Base-by-base conservation (phyloP, 169 alveolate species). In the Plasmodium knowlesi region DNA sequence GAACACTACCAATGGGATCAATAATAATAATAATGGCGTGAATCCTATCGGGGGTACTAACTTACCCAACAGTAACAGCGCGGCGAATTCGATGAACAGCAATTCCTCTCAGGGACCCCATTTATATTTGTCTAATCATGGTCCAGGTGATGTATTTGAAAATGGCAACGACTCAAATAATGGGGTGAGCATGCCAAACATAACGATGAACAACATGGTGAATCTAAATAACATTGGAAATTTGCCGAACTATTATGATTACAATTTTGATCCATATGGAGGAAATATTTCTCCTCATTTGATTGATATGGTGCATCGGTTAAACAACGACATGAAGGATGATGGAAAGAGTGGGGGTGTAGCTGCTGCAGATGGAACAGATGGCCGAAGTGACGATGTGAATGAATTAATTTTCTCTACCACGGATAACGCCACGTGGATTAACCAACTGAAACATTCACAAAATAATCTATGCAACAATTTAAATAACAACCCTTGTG, bases 201-300 rank as follows among this genome's bases (percentile, higher is more conserved):
- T 19, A 34, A 3, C 37, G 12, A 19, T 61, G 76, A 1, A 19
- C 2, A 61, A 19, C 34, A 67, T 67, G 76, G 30, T 19, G 3
- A 61, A 19, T 19, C 30, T 25, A 8, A 12, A 12, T 9, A 28
- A 25, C 5, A 22, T 28, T 34, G 76, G 39, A 0, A 67, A 32
- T 32, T 0, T 89, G n/a, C 46, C 82, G 2, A 89, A 80, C 25
- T 80, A 30, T 67, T 89, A 89, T 89, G 94, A 89, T 34, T 89
- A 89, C 32, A 80, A 89, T 89, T 89, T 79, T 89, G 94, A 89
- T 16, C 37, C 82, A n/a, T 89, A 89, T 37, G 41, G 91, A 80
- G 91, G 94, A 12, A 50, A 43, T 78, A 22, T 89, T 14, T 70
- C 94, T 9, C 94, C 94, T 1, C 88, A 89, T 54, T 14, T 89